Conservation (phyloP, 2,329 filamentous ascomycete species). For the Chaetomium olivaceum region DNA sequence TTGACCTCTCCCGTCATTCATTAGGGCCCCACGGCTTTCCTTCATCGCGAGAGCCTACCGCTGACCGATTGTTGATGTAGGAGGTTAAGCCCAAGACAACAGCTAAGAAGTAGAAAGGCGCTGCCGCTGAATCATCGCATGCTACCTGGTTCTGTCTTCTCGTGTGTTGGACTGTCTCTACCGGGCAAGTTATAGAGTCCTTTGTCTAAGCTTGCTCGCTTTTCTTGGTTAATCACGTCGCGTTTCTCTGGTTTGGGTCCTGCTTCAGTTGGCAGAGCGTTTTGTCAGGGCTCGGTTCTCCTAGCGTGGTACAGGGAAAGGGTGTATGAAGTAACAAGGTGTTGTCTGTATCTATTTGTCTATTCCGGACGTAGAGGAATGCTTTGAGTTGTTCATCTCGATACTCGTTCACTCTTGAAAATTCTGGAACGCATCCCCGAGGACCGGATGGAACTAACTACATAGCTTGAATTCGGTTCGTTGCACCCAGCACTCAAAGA, state of each 20-base stretch:
- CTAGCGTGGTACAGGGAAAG: slow-evolving; percentile 9
- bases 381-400: background rate
- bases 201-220: background rate
- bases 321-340: slow-evolving; percentile 7
- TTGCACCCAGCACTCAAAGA: background rate
- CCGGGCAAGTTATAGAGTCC: background rate
- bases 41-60: background rate
- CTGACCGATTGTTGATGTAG: slow-evolving; percentile 18
- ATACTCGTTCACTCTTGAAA: background rate
- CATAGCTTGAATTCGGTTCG: background rate
- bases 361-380: background rate
- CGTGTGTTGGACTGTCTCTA: background rate
- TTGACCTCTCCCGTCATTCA: background rate
- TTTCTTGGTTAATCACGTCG: slow-evolving; percentile 3
- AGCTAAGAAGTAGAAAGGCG: slow-evolving; percentile 37
- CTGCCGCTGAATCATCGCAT: slow-evolving; percentile 26
- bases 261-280: slow-evolving; percentile 14
- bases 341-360: slow-evolving; percentile 26
- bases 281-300: slow-evolving; percentile 15
- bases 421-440: background rate
- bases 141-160: background rate
- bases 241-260: slow-evolving; percentile 20
- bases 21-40: background rate
- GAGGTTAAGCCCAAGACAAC: slow-evolving; percentile 36
- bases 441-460: background rate